Percentiles rank a stretch among this genome's conserved stretches.
Conservation (phyloP, 768 basidiomycete genomes). For the Artomyces pyxidatus region DNA sequence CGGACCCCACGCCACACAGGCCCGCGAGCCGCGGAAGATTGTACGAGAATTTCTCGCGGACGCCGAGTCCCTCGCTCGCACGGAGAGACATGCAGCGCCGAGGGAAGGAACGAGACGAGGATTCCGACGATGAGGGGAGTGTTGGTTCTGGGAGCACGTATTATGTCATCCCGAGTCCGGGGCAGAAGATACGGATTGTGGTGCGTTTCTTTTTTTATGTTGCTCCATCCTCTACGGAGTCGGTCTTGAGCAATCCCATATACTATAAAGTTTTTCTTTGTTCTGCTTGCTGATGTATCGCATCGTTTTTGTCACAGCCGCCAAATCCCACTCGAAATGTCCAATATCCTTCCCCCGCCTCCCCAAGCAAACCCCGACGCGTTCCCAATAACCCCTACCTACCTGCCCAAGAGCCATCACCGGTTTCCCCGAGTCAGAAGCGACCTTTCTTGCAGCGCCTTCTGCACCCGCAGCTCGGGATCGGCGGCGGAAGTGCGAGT, state of each 20-base stretch:
- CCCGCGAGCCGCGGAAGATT: constrained; percentile 10
- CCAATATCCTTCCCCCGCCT: constrained; percentile 10
- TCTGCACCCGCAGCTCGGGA: constrained; percentile 12
- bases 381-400: neutral
- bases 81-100: neutral
- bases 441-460: constrained; percentile 14
- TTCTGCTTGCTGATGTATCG: neutral
- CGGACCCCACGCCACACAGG: constrained; percentile 13
- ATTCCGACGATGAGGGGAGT: constrained; percentile 32
- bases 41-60: constrained; percentile 11
- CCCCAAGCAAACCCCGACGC: constrained; percentile 7
- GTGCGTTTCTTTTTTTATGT: constrained; percentile 37
- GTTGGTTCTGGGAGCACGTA: constrained; percentile 62
- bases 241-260: too few species aligned
- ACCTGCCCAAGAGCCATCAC: neutral
- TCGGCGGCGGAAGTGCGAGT: neutral
- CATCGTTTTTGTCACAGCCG: neutral
- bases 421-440: constrained; percentile 5
- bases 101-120: neutral
- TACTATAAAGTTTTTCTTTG: too few species aligned
- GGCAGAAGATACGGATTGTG: constrained; percentile 70
- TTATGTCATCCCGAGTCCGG: constrained; percentile 61
- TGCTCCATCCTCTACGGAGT: too few species aligned
- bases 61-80: constrained; percentile 8
- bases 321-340: constrained; percentile 7